These are phyloP conservation scores for Candida saitoana DNA, from an alignment of 805 yeast species.

Conservation along the genomic window DNA sequence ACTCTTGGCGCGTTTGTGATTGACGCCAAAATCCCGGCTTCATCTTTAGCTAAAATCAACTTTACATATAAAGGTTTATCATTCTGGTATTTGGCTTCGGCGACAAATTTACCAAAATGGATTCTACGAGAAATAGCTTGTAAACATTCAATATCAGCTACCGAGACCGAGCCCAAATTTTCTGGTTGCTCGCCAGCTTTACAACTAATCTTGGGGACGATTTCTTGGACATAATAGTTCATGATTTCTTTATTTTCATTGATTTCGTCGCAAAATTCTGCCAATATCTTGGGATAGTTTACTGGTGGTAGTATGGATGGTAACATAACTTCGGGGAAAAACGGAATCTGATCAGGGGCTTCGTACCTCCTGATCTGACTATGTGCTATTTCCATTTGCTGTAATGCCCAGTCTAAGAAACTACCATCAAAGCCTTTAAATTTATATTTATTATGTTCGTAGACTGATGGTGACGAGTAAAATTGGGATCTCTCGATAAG, in stretches of 20 bases:
- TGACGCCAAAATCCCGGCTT: conserved; percentile 67
- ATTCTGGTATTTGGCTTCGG: conserved; percentile 82
- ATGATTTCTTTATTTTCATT: conserved; percentile 71
- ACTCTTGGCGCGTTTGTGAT: conserved; percentile 82
- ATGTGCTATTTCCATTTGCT: conserved; percentile 61
- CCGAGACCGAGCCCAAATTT: conserved; percentile 82
- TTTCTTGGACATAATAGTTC: conserved; percentile 61
- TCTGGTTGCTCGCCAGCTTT: conserved; percentile 71
- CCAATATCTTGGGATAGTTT: conserved; percentile 74
- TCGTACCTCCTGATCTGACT: conserved; percentile 84
- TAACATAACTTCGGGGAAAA: conserved; percentile 65
- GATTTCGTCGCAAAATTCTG: conserved; percentile 67
- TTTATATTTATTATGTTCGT: conserved; percentile 50
- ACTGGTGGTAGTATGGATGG: conserved; percentile 78
- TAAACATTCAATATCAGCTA: conserved; percentile 78
- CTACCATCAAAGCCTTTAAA: conserved; percentile 73
- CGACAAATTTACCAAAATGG: conserved; percentile 96
- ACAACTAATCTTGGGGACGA: conserved; percentile 71
- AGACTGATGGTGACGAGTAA: conserved; percentile 68
- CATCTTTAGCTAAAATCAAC: conserved; percentile 63
- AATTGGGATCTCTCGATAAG: conserved; percentile 93
- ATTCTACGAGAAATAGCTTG: conserved; percentile 89
- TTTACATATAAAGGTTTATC: conserved; percentile 61
- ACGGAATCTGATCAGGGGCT: conserved; percentile 92
- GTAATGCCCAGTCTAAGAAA: conserved; percentile 80